Evolutionary conservation across 371 early-diverging fungal genomes (phyloP).

Genomic region (Mortierella sp.): DNA sequence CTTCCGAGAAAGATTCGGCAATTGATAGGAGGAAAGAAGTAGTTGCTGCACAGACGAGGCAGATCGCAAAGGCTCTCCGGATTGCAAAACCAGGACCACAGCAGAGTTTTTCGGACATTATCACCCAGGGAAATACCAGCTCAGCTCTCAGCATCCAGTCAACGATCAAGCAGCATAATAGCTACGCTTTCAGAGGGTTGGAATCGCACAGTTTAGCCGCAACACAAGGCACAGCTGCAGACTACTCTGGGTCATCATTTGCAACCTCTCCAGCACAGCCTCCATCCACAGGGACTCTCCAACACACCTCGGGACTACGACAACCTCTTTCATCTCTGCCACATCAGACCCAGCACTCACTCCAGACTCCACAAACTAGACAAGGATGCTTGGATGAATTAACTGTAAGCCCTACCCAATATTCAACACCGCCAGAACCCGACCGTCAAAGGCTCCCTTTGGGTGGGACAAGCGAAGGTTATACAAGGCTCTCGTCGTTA

Average conservation of each 20-base stretch:
- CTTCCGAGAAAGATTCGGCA: not conserved
- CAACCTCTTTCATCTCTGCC: not conserved
- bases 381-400: not conserved
- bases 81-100: slow-evolving; percentile 37
- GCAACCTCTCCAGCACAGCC: slow-evolving; percentile 2
- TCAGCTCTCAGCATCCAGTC: too few relatives aligned
- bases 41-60: slow-evolving; percentile 19
- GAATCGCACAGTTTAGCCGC: too few relatives aligned
- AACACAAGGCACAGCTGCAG: too few relatives aligned
- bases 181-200: too few relatives aligned
- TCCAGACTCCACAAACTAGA: not conserved
- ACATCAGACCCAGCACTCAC: not conserved
- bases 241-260: too few relatives aligned
- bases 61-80: slow-evolving; percentile 43
- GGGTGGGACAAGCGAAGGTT: too few relatives aligned
- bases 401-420: not conserved
- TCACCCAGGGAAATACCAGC: slow-evolving; percentile 6
- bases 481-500: not conserved
- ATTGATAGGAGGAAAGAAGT: slow-evolving; percentile 26
- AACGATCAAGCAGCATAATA: too few relatives aligned
- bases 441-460: slow-evolving; percentile 3
- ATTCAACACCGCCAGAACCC: not conserved
- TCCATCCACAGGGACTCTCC: too few relatives aligned
- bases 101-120: slow-evolving; percentile 8
- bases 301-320: not conserved